Evolutionary conservation across 129 eudicot species (phyloP), one percentile per base, ranked within the genome.

Genomic region (Glebionis coronaria): DNA sequence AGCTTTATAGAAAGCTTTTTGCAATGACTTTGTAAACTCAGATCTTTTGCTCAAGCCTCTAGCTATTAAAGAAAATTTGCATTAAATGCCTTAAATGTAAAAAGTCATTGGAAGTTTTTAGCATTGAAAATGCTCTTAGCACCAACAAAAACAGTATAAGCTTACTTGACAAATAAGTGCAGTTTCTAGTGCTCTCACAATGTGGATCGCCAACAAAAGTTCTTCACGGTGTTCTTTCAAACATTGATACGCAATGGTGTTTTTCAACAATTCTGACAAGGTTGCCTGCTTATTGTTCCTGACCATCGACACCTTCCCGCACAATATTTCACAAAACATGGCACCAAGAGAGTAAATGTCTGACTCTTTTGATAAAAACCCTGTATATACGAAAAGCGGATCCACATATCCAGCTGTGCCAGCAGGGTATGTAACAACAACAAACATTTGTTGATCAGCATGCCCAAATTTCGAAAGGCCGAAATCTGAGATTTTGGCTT

Each of bases 331-430:
- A 27, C 47, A 65, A 57, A 82, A 59, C 44, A 67, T 78, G 10
- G 78, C 78, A 1, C 79, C 81, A 20, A 76, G 76, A n/a, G 82
- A 68, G 16, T 72, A 76, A 45, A 81, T 76, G 49, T 76, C 76
- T 0, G 76, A 78, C 59, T 61, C 74, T 35, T 80, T 78, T 0
- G 81, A 67, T 44, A 79, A 23, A 47, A 61, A 67, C 2, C 56
- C 44, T 4, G 76, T 65, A 21, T 66, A 25, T 4, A 4, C 6
- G 19, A 47, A 71, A 8, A 58, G 11, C 19, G 76, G 76, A 44
- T 71, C 74, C 0, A 42, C 23, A 44, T 70, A 70, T 16, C 74
- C 74, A 25, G 29, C 1, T 1, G 75, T 44, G 49, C 68, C 75
- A 5, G 18, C 60, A 1, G 50, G 54, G 10, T 47, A 4, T 10